Conservation (phyloP, 495 filamentous ascomycete genomes). For the Filosporella fistucella region DNA sequence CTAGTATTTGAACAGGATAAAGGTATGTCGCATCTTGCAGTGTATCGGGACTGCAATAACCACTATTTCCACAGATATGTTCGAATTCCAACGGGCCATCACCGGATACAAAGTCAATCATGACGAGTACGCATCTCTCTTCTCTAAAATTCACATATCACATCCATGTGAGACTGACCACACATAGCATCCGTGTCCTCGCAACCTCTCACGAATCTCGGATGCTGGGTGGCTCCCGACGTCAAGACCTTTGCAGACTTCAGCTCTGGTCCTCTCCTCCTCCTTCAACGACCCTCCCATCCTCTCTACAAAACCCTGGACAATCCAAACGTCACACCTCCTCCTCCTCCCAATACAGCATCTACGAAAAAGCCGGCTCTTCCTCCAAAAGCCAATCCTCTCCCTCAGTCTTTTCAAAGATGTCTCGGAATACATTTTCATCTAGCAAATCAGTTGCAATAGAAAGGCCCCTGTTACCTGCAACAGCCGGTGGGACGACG, state of each 20-base stretch:
- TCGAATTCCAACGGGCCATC: constrained; percentile 6
- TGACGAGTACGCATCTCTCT: constrained; percentile 7
- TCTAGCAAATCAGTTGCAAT: constrained; percentile 5
- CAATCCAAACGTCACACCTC: neutral
- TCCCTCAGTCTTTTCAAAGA: constrained; percentile 2
- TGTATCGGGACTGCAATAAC: neutral
- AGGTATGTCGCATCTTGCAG: neutral
- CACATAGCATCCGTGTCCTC: constrained; percentile 5
- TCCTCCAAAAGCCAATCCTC: neutral
- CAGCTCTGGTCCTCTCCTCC: neutral
- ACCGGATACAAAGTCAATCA: constrained; percentile 10
- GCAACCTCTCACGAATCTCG: constrained; percentile 8
- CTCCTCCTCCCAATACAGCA: neutral
- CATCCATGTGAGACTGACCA: neutral
- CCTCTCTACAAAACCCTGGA: neutral
- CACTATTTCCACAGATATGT: constrained; percentile 2
- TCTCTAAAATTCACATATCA: neutral
- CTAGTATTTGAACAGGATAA: constrained; percentile 7
- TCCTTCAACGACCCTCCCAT: neutral
- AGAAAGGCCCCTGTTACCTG: neutral
- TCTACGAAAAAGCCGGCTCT: neutral
- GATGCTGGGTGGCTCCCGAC: constrained; percentile 1
- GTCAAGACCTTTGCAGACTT: constrained; percentile 2
- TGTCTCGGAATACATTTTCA: neutral
- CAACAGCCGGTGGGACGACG: neutral